Evolutionary conservation across 768 basidiomycete genomes (phyloP), one percentile per base, ranked within the genome.

Genomic region (Paxillus ammoniavirescens): DNA sequence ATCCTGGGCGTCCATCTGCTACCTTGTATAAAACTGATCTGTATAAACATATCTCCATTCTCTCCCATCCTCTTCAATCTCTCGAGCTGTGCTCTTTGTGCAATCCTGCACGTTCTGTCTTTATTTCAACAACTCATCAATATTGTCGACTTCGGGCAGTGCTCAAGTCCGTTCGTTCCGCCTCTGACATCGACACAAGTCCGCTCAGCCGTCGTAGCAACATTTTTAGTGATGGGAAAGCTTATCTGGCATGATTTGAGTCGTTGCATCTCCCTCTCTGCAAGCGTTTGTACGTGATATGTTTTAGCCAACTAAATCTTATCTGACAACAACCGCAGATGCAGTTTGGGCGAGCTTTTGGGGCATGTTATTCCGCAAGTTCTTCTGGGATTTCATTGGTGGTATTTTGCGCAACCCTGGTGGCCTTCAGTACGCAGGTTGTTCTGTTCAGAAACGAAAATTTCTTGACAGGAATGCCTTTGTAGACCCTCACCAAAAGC

Each of bases 381-480:
- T 92, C 81, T 94, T 96, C 74, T 96, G 91, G 89, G 94, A 96
- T 75, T 92, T 96, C 66, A 74, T 93, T n/a, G 86, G 83, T 54
- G 93, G 89, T 44, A 86, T 79, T 53, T 66, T 91, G 53, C 86
- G 89, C 56, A 79, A 82, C 66, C 89, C 89, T 28, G 89, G 89
- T 73, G 89, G 89, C 49, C 52, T 89, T 23, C 88, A 91, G 89
- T 91, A 58, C 65, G 86, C 83, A 13, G 26, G 35, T 35, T 42
- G 8, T 31, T 2, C 37, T 41, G 15, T 23, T 14, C 13, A 17
- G 18, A 38, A 26, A 18, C 21, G 21, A 13, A 37, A 33, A 9
- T 13, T 10, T 12, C 23, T 18, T 50, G 55, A 47, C 45, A 28
- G 36, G 13, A 40, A 60, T 21, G 42, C 37, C 46, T 49, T 46